A percentile compares a stretch with the other conserved stretches of the same genome.
Conservation (phyloP, 768 basidiomycete genomes). For the Termitomyces sp. region DNA sequence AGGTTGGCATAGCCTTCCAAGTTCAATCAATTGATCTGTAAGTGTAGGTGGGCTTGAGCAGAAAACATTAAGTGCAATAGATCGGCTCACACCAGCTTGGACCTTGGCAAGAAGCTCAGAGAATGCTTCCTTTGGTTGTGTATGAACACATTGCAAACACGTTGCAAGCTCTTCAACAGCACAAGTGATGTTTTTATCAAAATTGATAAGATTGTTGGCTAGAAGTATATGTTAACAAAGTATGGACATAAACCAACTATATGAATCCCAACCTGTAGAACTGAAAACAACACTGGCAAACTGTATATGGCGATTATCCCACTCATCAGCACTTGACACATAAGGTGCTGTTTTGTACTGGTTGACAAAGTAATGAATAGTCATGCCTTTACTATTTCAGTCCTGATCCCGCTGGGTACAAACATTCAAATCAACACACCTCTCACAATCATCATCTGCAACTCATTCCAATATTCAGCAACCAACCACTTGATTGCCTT, state of each 20-base stretch:
- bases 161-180: constrained; percentile 86
- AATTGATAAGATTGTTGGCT: constrained; percentile 90
- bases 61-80: neutral
- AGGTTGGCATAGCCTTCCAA: constrained; percentile 95
- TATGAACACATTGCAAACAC: too few species aligned
- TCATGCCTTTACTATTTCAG: constrained; percentile 74
- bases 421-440: constrained; percentile 47
- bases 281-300: constrained; percentile 91
- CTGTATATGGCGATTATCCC: constrained; percentile 86
- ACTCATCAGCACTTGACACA: constrained; percentile 67
- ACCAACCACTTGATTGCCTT: constrained; percentile 92
- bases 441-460: constrained; percentile 89
- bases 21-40: constrained; percentile 88
- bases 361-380: constrained; percentile 89
- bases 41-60: neutral
- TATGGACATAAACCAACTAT: neutral
- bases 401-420: neutral
- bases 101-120: constrained; percentile 72
- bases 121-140: constrained; percentile 79
- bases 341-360: constrained; percentile 86
- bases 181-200: constrained; percentile 82
- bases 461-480: constrained; percentile 91
- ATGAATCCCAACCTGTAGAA: constrained; percentile 65
- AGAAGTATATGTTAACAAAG: constrained; percentile 8
- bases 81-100: constrained; percentile 71